These are phyloP conservation scores for Gaillardinia entomophila DNA, from an alignment of 805 yeast genomes.

Conservation along the genomic window DNA sequence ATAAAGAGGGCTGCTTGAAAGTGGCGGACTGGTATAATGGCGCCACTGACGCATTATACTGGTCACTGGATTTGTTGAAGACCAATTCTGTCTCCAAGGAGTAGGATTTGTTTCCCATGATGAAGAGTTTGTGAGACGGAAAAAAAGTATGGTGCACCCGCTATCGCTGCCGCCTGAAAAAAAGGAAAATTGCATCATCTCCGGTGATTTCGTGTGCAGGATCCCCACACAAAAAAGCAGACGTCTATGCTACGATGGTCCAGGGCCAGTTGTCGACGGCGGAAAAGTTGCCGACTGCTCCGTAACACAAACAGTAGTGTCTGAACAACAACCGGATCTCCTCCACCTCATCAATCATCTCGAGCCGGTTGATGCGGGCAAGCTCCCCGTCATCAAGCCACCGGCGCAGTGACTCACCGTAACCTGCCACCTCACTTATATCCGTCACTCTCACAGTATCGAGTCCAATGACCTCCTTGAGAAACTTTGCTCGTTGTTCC, in stretches of 20 bases:
- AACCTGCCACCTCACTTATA: constrained; percentile 39
- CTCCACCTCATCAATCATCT: constrained; percentile 70
- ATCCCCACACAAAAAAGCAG: not conserved
- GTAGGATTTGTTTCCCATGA: constrained; percentile 29
- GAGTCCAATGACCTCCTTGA: constrained; percentile 14
- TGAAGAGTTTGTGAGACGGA: not conserved
- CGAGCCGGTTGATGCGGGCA: constrained; percentile 45
- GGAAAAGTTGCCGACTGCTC: constrained; percentile 9
- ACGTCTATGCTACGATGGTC: too few species aligned
- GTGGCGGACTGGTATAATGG: constrained; percentile 95
- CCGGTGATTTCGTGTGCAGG: not conserved
- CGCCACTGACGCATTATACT: constrained; percentile 72
- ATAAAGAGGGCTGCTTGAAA: constrained; percentile 70
- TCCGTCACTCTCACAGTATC: constrained; percentile 38
- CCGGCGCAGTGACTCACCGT: constrained; percentile 11
- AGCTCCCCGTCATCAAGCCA: constrained; percentile 43
- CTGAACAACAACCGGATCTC: constrained; percentile 56
- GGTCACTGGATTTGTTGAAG: constrained; percentile 54
- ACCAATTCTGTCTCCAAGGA: constrained; percentile 69
- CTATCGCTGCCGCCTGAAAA: too few species aligned
- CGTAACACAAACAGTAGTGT: constrained; percentile 51
- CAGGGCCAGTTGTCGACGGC: too few species aligned
- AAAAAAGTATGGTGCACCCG: not conserved
- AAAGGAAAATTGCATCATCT: not conserved
- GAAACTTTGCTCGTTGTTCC: constrained; percentile 17